phyloP scores from a whole-genome alignment of 2,329 filamentous ascomycete genomes.

The Westerdykella aurantiaca region DNA sequence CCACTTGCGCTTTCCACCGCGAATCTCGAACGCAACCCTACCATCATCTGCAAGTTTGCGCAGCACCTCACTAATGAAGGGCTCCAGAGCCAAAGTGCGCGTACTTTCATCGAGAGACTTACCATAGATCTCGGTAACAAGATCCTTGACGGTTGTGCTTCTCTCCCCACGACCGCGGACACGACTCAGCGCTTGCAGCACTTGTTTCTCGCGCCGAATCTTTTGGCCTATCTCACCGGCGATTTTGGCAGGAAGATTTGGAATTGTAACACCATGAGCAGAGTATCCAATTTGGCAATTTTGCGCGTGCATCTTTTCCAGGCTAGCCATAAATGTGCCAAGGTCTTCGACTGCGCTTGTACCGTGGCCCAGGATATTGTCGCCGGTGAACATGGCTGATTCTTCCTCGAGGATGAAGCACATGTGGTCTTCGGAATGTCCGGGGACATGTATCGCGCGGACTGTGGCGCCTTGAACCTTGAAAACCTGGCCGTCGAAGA shows the following conservation, averaged over 20 bases:
- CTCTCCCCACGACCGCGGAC: constrained; percentile 18
- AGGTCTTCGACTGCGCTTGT: constrained; percentile 39
- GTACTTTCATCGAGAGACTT: constrained; percentile 32
- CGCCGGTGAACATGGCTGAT: constrained; percentile 36
- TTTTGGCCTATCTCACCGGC: constrained; percentile 35
- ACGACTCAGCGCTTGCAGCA: constrained; percentile 31
- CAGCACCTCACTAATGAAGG: constrained; percentile 59
- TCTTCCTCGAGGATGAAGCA: constrained; percentile 35
- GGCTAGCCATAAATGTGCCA: constrained; percentile 31
- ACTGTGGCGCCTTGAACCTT: constrained; percentile 38
- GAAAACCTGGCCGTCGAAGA: constrained; percentile 37
- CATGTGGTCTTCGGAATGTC: constrained; percentile 33
- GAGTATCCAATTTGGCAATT: constrained; percentile 41
- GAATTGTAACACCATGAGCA: constrained; percentile 42
- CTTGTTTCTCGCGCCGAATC: constrained; percentile 37
- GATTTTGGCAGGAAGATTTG: constrained; percentile 38
- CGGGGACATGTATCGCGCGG: constrained; percentile 31
- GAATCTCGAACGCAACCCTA: constrained; percentile 22
- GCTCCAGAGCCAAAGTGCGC: constrained; percentile 66
- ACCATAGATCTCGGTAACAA: constrained; percentile 44
- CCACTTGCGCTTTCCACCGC: constrained; percentile 18
- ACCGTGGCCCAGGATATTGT: constrained; percentile 38
- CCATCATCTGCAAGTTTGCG: constrained; percentile 52
- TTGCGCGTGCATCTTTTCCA: constrained; percentile 32
- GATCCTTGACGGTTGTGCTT: constrained; percentile 38